Conservation (phyloP, 345 rosid species). For the Salix arbutifolia region DNA sequence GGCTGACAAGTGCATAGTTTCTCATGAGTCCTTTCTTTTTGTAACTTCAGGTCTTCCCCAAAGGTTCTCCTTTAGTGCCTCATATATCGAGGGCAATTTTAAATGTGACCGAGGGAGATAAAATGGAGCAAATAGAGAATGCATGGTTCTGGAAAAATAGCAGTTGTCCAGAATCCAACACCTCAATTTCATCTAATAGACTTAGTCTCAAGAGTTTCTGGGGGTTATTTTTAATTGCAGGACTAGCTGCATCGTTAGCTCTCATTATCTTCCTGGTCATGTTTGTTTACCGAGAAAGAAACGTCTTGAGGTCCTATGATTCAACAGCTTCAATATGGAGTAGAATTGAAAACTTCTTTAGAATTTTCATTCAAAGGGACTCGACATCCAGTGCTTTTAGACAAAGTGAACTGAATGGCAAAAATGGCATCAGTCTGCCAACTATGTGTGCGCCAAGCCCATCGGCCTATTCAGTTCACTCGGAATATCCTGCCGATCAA, state of each 20-base stretch:
- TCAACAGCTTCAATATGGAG: background rate
- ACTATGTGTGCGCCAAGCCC: background rate
- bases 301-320: background rate
- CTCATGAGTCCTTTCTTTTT: background rate
- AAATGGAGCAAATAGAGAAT: slow-evolving; percentile 10
- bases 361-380: slow-evolving; percentile 17
- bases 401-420: background rate
- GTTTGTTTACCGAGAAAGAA: slow-evolving; percentile 14
- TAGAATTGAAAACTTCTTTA: background rate
- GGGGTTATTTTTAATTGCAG: slow-evolving; percentile 25
- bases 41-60: slow-evolving; percentile 16
- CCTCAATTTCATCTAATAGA: slow-evolving; percentile 9
- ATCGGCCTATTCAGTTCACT: background rate
- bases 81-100: slow-evolving; percentile 24
- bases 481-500: background rate
- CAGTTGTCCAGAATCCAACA: slow-evolving; percentile 8
- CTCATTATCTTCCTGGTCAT: background rate
- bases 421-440: background rate
- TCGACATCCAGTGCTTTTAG: slow-evolving; percentile 8
- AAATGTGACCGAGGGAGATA: slow-evolving; percentile 17
- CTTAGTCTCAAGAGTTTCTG: slow-evolving; percentile 21
- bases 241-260: slow-evolving; percentile 10
- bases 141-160: slow-evolving; percentile 11
- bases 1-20: slow-evolving; percentile 13
- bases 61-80: slow-evolving; percentile 17